A percentile compares a stretch with the other conserved stretches of the same genome.
phyloP scores from a whole-genome alignment of 257 asterid genomes.

The Nicotiana obtusifolia region DNA sequence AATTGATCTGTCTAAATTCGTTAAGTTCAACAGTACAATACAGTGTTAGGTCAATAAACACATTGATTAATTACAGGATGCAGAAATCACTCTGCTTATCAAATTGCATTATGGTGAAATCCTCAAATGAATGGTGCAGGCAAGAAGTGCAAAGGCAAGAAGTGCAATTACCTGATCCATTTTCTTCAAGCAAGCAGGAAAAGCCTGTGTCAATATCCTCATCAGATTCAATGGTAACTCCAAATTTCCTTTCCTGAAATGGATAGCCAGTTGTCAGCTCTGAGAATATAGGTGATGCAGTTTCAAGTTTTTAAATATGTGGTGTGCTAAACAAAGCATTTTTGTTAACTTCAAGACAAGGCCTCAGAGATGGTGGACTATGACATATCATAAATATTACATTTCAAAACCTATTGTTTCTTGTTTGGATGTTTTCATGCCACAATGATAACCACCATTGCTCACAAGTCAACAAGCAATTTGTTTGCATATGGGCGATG shows the following conservation, averaged over 20 bases:
- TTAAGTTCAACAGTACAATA: not conserved
- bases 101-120: not conserved
- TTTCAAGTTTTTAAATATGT: not conserved
- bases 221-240: conserved; percentile 49
- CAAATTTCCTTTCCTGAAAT: conserved; percentile 34
- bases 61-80: conserved; percentile 7
- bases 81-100: not conserved
- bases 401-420: not conserved
- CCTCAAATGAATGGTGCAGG: not conserved
- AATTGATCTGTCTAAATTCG: not conserved
- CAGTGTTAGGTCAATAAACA: not conserved
- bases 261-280: conserved; percentile 17
- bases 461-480: not conserved
- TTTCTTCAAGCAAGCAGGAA: conserved; percentile 60
- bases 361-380: conserved; percentile 3
- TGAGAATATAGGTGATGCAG: conserved; percentile 4
- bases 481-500: not conserved
- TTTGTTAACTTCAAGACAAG: not conserved
- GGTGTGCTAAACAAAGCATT: not conserved
- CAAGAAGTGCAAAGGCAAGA: not conserved
- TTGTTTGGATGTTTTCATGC: conserved; percentile 1
- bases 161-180: conserved; percentile 43
- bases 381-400: not conserved
- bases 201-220: conserved; percentile 64
- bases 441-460: not conserved